These are phyloP conservation scores for Stellera chamaejasme DNA, from an alignment of 345 rosid genomes.

Conservation along the genomic window DNA sequence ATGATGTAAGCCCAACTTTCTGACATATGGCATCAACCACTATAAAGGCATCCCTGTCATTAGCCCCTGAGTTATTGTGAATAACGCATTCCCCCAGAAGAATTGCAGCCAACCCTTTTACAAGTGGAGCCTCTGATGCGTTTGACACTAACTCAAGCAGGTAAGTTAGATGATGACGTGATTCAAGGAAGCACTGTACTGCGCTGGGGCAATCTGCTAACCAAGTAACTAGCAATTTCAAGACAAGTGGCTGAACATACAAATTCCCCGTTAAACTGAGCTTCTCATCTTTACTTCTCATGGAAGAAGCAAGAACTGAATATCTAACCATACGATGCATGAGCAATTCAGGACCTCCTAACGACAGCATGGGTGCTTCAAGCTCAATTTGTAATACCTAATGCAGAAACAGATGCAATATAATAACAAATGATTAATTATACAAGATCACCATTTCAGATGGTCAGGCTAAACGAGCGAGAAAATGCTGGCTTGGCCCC, in stretches of 20 bases:
- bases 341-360: constrained; percentile 80
- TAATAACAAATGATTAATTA: too few species aligned
- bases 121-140: constrained; percentile 57
- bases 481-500: too few species aligned
- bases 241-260: constrained; percentile 64
- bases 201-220: constrained; percentile 73
- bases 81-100: constrained; percentile 83
- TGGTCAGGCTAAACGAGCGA: too few species aligned
- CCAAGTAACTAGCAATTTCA: constrained; percentile 93
- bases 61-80: constrained; percentile 61
- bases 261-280: constrained; percentile 30
- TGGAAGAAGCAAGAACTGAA: constrained; percentile 77
- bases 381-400: constrained; percentile 77
- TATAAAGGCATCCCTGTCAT: constrained; percentile 68
- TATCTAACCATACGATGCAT: constrained; percentile 86
- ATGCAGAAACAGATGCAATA: too few species aligned
- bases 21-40: constrained; percentile 82
- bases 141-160: constrained; percentile 72
- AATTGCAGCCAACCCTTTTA: constrained; percentile 73
- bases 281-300: constrained; percentile 68
- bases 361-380: constrained; percentile 58
- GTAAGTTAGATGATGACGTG: constrained; percentile 77
- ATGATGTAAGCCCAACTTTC: constrained; percentile 82
- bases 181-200: constrained; percentile 79
- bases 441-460: too few species aligned